A percentile compares a stretch with the other conserved stretches of the same genome.
Conservation (phyloP, 2,329 filamentous ascomycete genomes). For the Thyridium curvatum region DNA sequence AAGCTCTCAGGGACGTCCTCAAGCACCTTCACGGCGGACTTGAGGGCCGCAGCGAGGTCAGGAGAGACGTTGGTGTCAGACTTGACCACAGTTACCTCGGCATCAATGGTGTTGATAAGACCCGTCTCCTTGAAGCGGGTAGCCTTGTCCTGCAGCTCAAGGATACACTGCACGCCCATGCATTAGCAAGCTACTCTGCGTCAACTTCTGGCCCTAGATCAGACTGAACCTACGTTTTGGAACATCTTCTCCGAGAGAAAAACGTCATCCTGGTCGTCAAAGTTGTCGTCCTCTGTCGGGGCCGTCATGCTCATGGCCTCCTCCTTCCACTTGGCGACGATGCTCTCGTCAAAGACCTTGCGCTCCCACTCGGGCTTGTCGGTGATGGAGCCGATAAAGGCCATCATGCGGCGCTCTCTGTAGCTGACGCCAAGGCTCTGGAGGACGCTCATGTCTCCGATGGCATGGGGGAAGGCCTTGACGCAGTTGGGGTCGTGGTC, state of each 20-base stretch:
- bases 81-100: slow-evolving; percentile 36
- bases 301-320: not conserved
- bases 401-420: not conserved
- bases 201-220: too few relatives aligned
- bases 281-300: slow-evolving; percentile 2
- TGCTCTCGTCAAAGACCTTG: not conserved
- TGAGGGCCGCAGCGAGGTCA: slow-evolving; percentile 23
- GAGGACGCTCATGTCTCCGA: slow-evolving; percentile 1
- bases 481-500: not conserved
- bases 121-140: slow-evolving; percentile 29
- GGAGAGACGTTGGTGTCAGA: slow-evolving; percentile 39
- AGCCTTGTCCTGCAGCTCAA: slow-evolving; percentile 45
- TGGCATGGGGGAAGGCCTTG: slow-evolving; percentile 3
- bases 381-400: too few relatives aligned
- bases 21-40: slow-evolving; percentile 30
- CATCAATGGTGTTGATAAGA: slow-evolving; percentile 37
- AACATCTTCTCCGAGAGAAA: too few relatives aligned
- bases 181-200: too few relatives aligned
- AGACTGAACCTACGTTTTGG: too few relatives aligned
- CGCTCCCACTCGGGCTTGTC: not conserved
- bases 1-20: slow-evolving; percentile 28
- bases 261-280: slow-evolving; percentile 8
- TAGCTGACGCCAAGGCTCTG: not conserved
- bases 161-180: slow-evolving; percentile 21
- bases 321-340: not conserved